Base-by-base conservation (phyloP, 2,329 filamentous ascomycete genomes). In the Cytospora mali region DNA sequence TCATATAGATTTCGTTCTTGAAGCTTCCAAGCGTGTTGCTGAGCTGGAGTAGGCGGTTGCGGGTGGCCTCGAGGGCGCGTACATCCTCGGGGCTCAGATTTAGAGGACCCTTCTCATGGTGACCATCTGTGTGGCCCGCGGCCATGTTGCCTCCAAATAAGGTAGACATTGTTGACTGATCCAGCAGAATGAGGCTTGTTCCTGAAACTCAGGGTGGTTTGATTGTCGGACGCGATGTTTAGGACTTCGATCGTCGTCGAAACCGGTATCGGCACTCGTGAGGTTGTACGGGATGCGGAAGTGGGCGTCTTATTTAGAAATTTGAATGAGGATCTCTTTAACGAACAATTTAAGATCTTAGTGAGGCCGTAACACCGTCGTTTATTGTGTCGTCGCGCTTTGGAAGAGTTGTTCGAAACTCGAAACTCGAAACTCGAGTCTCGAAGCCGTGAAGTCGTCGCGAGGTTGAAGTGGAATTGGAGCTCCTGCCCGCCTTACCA, bases 31-130 rank as follows among this genome's bases (percentile, higher is more conserved):
- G 84, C 68, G 85, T 91, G 73, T 84, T 88, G 4, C 87, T 85
- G 27, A 93, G 82, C 71, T 91, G 88, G 52, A 81, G 81, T 25
- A 93, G 81, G 29, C 88, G 84, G 70, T 88, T 84, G 48, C 90
- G 85, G 29, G 87, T 86, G 74, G 89, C 84, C 70, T 93, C 90
- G 28, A 93, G 82, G 48, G 84, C 81, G 75, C 88, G 90, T 68
- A 87, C 77, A 74, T 89, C 86, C 23, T 88, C 85, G 29, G 80
- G 79, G 35, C 78, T 79, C 31, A 87, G 74, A 33, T 80, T 79
- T n/a, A 86, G 76, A 21, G 78, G 77, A 25, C 55, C 57, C 4
- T 48, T 60, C 6, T 54, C 50, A 18, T 33, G 49, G 16, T 60
- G 58, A 18, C 35, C 35, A 48, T 54, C 58, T 21, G 58, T 1